These are phyloP conservation scores for Camptophora hylomeconis DNA, from an alignment of 2,329 filamentous ascomycete genomes.

Conservation along the genomic window DNA sequence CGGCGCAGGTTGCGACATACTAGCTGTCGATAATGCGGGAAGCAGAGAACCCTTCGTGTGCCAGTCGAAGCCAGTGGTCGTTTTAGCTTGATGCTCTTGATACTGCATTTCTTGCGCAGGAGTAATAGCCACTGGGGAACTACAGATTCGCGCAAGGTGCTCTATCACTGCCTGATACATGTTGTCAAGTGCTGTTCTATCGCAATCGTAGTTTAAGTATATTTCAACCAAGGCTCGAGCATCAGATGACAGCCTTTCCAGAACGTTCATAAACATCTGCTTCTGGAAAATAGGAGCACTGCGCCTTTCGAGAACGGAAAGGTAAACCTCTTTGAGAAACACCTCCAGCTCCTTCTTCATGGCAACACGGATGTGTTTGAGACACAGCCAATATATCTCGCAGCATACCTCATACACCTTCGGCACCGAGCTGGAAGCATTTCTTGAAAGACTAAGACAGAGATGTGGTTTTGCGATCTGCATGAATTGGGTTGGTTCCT, in stretches of 20 bases:
- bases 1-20: conserved; percentile 44
- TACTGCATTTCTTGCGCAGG: conserved; percentile 72
- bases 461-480: conserved; percentile 96
- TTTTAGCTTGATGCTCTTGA: conserved; percentile 59
- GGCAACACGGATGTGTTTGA: conserved; percentile 82
- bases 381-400: conserved; percentile 96
- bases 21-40: conserved; percentile 69
- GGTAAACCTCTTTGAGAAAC: conserved; percentile 92
- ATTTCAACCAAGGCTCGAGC: conserved; percentile 83
- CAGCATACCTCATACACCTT: conserved; percentile 89
- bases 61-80: conserved; percentile 59
- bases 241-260: conserved; percentile 73
- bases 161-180: conserved; percentile 93
- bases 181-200: conserved; percentile 82
- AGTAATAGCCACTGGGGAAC: conserved; percentile 61
- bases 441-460: conserved; percentile 85
- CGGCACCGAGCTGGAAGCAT: conserved; percentile 85
- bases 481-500: conserved; percentile 71
- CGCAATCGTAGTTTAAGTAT: conserved; percentile 97
- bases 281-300: conserved; percentile 84
- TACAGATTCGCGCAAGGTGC: conserved; percentile 78
- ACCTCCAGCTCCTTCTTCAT: conserved; percentile 99
- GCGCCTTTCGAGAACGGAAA: conserved; percentile 77
- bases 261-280: conserved; percentile 73
- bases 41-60: conserved; percentile 74